phyloP scores from a whole-genome alignment of 2,329 filamentous ascomycete genomes.

The Cercospora sesami region DNA sequence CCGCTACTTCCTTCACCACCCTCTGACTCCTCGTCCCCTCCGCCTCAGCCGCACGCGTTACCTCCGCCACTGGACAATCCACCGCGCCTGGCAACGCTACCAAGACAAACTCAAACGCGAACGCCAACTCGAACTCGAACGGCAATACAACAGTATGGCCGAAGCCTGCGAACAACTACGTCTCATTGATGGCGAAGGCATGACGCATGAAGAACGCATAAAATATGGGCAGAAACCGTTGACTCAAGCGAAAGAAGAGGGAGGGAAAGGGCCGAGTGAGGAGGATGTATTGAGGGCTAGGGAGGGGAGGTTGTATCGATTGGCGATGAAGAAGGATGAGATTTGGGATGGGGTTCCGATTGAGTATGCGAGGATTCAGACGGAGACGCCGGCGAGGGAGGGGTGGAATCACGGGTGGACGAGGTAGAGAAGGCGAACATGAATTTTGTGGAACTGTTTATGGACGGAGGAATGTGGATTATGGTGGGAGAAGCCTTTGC shows the following conservation, averaged over 20 bases:
- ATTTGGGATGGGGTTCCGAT: slow-evolving; percentile 81
- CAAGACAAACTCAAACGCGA: slow-evolving; percentile 66
- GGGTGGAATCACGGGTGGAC: slow-evolving; percentile 97
- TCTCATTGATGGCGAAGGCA: slow-evolving; percentile 48
- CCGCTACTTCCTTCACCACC: slow-evolving; percentile 69
- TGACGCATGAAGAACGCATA: slow-evolving; percentile 37
- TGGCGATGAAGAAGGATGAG: slow-evolving; percentile 88
- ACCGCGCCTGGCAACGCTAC: slow-evolving; percentile 88
- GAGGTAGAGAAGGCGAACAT: slow-evolving; percentile 45
- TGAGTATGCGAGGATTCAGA: slow-evolving; percentile 84
- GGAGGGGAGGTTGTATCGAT: slow-evolving; percentile 72
- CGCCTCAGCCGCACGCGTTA: slow-evolving; percentile 83
- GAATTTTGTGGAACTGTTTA: neutral
- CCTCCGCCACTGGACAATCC: slow-evolving; percentile 97
- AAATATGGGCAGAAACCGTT: slow-evolving; percentile 22
- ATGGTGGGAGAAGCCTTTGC: neutral
- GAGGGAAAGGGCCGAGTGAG: slow-evolving; percentile 41
- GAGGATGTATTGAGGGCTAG: slow-evolving; percentile 37
- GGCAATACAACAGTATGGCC: slow-evolving; percentile 79
- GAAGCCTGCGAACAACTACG: slow-evolving; percentile 81
- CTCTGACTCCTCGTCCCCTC: slow-evolving; percentile 70
- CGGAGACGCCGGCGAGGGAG: slow-evolving; percentile 72
- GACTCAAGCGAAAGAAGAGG: neutral
- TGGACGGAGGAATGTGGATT: neutral
- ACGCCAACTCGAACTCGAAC: slow-evolving; percentile 70